phyloP scores from a whole-genome alignment of 495 filamentous ascomycete genomes.

The Penicillium diatomitis region DNA sequence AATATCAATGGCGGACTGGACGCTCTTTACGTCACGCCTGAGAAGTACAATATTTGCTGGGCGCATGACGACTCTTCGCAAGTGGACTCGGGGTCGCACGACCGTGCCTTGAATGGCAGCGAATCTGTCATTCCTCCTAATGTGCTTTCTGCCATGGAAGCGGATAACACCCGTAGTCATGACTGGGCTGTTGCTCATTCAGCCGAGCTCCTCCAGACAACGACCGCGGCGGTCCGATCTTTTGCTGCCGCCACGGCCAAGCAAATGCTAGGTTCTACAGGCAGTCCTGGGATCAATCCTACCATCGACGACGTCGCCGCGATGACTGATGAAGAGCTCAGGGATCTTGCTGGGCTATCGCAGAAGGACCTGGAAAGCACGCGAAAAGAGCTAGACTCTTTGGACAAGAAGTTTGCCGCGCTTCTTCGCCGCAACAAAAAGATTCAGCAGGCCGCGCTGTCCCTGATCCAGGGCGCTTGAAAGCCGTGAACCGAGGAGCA shows the following conservation, averaged over 20 bases:
- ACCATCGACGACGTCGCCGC: conserved; percentile 34
- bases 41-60: conserved; percentile 38
- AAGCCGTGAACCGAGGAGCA: too few species aligned
- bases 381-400: conserved; percentile 34
- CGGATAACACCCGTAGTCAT: conserved; percentile 33
- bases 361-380: conserved; percentile 35
- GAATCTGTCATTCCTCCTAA: conserved; percentile 29
- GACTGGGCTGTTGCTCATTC: conserved; percentile 39
- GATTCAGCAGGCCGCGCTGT: conserved; percentile 33
- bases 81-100: conserved; percentile 19
- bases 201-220: conserved; percentile 33
- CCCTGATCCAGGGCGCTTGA: conserved; percentile 1
- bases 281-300: conserved; percentile 22
- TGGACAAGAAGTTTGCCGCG: conserved; percentile 39
- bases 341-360: conserved; percentile 25
- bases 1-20: conserved; percentile 37
- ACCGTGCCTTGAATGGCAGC: conserved; percentile 10
- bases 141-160: conserved; percentile 36
- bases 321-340: conserved; percentile 35
- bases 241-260: conserved; percentile 34
- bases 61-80: conserved; percentile 23
- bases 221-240: conserved; percentile 34
- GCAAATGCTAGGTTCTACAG: conserved; percentile 33
- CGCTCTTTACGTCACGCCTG: conserved; percentile 34
- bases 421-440: conserved; percentile 44